A percentile compares a stretch with the other conserved stretches of the same genome.
Conservation (phyloP, 176 grass and related monocot species). For the Bonia amplexicaulis region DNA sequence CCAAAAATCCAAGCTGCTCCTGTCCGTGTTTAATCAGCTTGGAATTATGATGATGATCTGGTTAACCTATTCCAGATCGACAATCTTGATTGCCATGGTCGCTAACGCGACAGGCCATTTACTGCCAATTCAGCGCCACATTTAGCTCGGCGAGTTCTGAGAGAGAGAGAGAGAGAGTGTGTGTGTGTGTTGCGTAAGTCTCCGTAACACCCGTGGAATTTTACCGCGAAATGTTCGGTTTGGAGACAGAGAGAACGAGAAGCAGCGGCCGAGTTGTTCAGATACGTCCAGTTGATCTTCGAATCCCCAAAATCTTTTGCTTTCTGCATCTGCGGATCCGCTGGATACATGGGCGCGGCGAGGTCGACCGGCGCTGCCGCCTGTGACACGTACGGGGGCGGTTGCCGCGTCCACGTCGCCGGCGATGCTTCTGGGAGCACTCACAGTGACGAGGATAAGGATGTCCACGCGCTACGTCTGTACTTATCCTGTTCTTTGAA, state of each 20-base stretch:
- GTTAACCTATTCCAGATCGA: neutral
- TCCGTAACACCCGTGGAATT: neutral
- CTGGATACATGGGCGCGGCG: neutral
- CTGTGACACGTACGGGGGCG: neutral
- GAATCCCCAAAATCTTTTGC: neutral
- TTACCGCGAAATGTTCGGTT: neutral
- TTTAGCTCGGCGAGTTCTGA: too few relatives aligned
- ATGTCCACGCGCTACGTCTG: neutral
- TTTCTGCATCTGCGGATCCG: neutral
- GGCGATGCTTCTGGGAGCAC: neutral
- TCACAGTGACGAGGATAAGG: neutral
- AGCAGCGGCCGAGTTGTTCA: neutral
- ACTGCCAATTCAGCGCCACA: too few relatives aligned
- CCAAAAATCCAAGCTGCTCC: neutral
- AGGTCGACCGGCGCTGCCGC: neutral
- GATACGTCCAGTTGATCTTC: neutral
- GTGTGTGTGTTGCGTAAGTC: too few relatives aligned
- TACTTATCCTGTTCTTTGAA: too few relatives aligned
- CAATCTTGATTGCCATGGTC: too few relatives aligned
- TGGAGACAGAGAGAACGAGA: neutral
- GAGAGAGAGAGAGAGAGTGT: accelerated
- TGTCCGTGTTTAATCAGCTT: neutral
- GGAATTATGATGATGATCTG: neutral
- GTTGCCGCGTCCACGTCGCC: neutral
- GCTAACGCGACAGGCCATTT: too few relatives aligned